phyloP scores from a whole-genome alignment of 257 asterid genomes.

The Salvia rosmarinus region DNA sequence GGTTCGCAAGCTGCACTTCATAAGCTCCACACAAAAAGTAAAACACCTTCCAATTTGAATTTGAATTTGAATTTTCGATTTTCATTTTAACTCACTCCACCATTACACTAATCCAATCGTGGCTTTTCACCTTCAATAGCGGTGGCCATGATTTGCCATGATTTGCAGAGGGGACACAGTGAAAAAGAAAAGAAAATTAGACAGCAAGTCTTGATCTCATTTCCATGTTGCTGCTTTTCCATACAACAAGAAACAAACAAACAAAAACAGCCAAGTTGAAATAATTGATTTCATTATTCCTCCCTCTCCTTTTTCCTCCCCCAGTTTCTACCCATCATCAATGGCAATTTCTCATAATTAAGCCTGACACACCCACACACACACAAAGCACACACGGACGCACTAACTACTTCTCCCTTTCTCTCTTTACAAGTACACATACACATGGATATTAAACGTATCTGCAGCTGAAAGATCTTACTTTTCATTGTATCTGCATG shows the following conservation, averaged over 20 bases:
- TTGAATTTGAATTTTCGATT: too few relatives aligned
- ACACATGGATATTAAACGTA: constrained; percentile 27
- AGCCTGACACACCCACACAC: constrained; percentile 41
- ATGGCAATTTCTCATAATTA: constrained; percentile 38
- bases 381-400: constrained; percentile 37
- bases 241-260: constrained; percentile 31
- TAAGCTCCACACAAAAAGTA: too few relatives aligned
- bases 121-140: background rate
- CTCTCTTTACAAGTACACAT: constrained; percentile 36
- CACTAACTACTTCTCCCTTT: constrained; percentile 19
- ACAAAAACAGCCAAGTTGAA: constrained; percentile 26
- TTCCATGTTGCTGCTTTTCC: constrained; percentile 38
- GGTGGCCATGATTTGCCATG: constrained; percentile 29
- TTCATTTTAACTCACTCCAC: background rate
- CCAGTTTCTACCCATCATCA: constrained; percentile 23
- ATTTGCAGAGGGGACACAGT: constrained; percentile 27
- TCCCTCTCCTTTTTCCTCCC: constrained; percentile 5
- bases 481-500: constrained; percentile 42
- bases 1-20: too few relatives aligned
- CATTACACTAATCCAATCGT: too few relatives aligned
- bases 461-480: constrained; percentile 36
- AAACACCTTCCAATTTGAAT: background rate
- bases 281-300: constrained; percentile 30
- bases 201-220: constrained; percentile 21
- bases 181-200: constrained; percentile 9